A percentile compares a stretch with the other conserved stretches of the same genome.
phyloP scores from a whole-genome alignment of 768 basidiomycete species.

The Lactarius deliciosus region DNA sequence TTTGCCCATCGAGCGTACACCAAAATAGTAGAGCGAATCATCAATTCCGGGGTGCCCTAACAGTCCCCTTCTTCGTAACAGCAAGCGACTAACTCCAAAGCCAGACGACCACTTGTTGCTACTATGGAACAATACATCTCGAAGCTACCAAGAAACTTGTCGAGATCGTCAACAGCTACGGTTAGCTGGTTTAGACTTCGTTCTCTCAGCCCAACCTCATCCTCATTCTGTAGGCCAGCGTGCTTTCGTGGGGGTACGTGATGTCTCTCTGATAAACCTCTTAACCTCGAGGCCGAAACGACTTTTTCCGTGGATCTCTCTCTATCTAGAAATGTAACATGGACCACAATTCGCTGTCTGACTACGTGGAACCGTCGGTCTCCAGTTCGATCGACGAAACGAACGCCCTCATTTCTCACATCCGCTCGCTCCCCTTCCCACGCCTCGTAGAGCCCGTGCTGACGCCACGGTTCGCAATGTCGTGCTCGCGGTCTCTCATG shows the following conservation, averaged over 20 bases:
- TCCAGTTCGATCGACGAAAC: slow-evolving; percentile 63
- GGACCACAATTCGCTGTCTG: slow-evolving; percentile 68
- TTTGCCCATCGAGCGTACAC: slow-evolving; percentile 73
- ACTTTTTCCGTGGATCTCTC: background rate
- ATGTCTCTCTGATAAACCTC: slow-evolving; percentile 5
- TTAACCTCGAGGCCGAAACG: background rate
- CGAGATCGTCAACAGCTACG: slow-evolving; percentile 62
- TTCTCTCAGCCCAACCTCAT: slow-evolving; percentile 5
- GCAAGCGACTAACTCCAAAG: slow-evolving; percentile 5
- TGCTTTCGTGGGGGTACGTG: slow-evolving; percentile 78
- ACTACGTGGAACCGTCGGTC: slow-evolving; percentile 66
- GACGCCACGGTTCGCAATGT: slow-evolving; percentile 96
- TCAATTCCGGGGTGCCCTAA: slow-evolving; percentile 70
- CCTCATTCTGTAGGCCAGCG: slow-evolving; percentile 58
- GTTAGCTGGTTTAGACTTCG: slow-evolving; percentile 38
- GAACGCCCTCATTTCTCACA: slow-evolving; percentile 61
- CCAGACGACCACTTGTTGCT: slow-evolving; percentile 93
- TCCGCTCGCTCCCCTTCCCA: slow-evolving; percentile 53
- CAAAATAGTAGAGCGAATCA: slow-evolving; percentile 65
- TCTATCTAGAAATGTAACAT: slow-evolving; percentile 83
- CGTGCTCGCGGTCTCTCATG: slow-evolving; percentile 76
- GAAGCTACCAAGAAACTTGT: slow-evolving; percentile 81
- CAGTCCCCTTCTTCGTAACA: background rate
- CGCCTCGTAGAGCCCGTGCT: slow-evolving; percentile 85
- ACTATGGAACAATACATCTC: slow-evolving; percentile 81